Evolutionary conservation across 805 yeast species (phyloP), one percentile per base, ranked within the genome.

Genomic region (Candida sonorensis): DNA sequence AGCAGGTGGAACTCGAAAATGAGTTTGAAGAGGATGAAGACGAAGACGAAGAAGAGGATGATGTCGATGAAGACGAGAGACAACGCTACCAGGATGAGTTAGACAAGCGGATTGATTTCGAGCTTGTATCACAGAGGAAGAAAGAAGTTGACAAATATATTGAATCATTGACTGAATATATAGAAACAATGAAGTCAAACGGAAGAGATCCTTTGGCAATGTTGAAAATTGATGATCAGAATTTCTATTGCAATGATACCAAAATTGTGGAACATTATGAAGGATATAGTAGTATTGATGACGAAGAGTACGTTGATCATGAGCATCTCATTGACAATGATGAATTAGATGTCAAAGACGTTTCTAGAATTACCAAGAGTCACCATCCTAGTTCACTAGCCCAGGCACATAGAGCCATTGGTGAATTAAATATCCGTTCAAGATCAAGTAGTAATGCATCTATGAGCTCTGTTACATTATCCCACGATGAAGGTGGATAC

Each of bases 401-500:
- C n/a, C n/a, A n/a, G n/a, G n/a, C n/a, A n/a, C n/a, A n/a, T n/a
- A n/a, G n/a, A n/a, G n/a, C n/a, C n/a, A n/a, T n/a, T n/a, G n/a
- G n/a, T 8, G 29, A 17, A 9, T 29, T 10, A 10, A 27, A n/a
- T n/a, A 10, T 14, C 7, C n/a, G 13, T 10, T 14, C 14, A 10
- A 18, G 31, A 23, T 32, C 36, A 8, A 36, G 22, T 2, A 29
- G 35, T 18, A 11, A 31, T 5, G 23, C 33, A 3, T 39, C 43
- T 3, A 6, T 33, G 11, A 35, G 40, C 10, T 26, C 40, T 3
- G 26, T 37, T 12, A 26, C 30, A 22, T 45, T 48, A 0, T 40
- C 51, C 2, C 18, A 36, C 3, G 53, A 48, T 23, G 53, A 48
- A 4, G 33, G 33, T 21, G n/a, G n/a, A n/a, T 36, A 36, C 17